phyloP scores from a whole-genome alignment of 2,329 filamentous ascomycete genomes.

The Penicillium janthinellum region DNA sequence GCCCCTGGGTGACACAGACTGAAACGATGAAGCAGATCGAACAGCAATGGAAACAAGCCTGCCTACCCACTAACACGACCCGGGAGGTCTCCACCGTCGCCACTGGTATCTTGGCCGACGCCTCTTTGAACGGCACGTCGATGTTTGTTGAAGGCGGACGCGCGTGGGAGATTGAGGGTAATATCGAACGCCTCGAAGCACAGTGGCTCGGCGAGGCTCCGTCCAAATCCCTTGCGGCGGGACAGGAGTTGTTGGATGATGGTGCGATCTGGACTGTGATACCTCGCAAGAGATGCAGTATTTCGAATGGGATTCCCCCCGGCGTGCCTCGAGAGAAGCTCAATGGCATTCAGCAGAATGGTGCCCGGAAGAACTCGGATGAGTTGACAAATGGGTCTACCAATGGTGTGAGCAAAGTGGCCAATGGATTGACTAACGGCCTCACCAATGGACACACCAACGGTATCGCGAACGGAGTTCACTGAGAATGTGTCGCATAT shows the following conservation, averaged over 20 bases:
- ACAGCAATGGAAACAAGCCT: slow-evolving; percentile 40
- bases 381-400: slow-evolving; percentile 6
- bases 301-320: slow-evolving; percentile 22
- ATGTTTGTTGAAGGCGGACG: slow-evolving; percentile 49
- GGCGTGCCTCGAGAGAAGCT: slow-evolving; percentile 21
- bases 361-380: background rate
- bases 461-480: slow-evolving; percentile 16
- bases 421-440: background rate
- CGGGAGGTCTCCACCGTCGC: slow-evolving; percentile 46
- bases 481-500: slow-evolving; percentile 4
- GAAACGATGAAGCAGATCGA: slow-evolving; percentile 40
- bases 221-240: slow-evolving; percentile 36
- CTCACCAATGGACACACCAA: background rate
- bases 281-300: slow-evolving; percentile 22
- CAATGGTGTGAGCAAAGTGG: background rate
- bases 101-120: slow-evolving; percentile 39
- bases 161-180: slow-evolving; percentile 49
- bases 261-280: slow-evolving; percentile 28
- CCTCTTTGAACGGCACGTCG: slow-evolving; percentile 42
- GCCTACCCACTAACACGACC: slow-evolving; percentile 44
- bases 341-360: slow-evolving; percentile 15
- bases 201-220: slow-evolving; percentile 49
- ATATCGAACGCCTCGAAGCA: slow-evolving; percentile 43
- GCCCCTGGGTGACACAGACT: slow-evolving; percentile 50
- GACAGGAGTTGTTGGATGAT: slow-evolving; percentile 37